Evolutionary conservation across 192 early-diverging fungal genomes (phyloP), one percentile per base, ranked within the genome.

Genomic region (Rhizophagus clarus): DNA sequence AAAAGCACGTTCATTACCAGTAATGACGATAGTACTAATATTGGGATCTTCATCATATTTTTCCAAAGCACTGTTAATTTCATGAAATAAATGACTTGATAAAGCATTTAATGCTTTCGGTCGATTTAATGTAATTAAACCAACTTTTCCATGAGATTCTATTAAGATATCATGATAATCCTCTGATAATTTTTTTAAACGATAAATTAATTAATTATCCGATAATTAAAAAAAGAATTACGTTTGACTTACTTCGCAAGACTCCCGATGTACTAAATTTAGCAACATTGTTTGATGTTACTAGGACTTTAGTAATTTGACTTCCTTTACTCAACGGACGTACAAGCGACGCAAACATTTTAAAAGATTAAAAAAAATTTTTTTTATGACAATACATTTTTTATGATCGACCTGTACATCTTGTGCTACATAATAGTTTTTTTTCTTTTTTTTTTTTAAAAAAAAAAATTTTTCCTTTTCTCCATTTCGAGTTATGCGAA

Each of bases 91-190:
- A 64, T 94, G 94, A 82, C 91, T 93, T 89, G 92, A 96, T 67
- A 99, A 91, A 12, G 98, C 98, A 84, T 99, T 99, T 51, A 99
- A 91, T 42, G 96, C 96, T 89, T 98, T 97, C 81, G 96, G 96
- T 12, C 98, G 93, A 90, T 98, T 91, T 69, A 98, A 91, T 0
- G 94, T 95, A 61, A 98, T 91, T 51, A 99, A 77, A 17, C 91
- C 98, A 61, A 99, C 98, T 73, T 91, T 90, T 61, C 91, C 93
- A 76, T 90, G 90, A 32, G 87, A 90, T 85, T 94, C 92, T 2
- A 89, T 88, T 83, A 93, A 82, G 79, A 95, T 86, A 80, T 87
- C 74, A 26, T 82, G 24, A 69, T 88, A 88, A 24, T 61, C 28
- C 24, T 74, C 66, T 37, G 24, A 51, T 42, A 28, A n/a, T 61